Conservation (phyloP, 176 grass and related monocot species). For the Bolboschoenus planiculmis region DNA sequence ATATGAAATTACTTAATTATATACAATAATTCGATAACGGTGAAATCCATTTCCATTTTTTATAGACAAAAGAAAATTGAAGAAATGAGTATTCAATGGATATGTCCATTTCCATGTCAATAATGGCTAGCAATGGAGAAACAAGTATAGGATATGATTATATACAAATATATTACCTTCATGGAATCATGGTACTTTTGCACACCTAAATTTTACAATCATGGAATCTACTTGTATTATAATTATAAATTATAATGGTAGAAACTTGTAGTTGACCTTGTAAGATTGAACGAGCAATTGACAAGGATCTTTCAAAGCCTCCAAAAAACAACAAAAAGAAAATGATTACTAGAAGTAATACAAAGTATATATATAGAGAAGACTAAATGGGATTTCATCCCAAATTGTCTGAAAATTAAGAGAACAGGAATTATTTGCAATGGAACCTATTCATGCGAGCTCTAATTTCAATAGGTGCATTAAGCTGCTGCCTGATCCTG, state of each 20-base stretch:
- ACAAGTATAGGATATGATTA: no score
- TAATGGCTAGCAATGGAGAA: no score
- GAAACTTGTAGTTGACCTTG: not conserved
- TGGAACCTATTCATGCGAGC: not conserved
- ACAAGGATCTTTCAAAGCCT: not conserved
- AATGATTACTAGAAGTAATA: not conserved
- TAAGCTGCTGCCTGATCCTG: constrained; percentile 1
- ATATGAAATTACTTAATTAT: no score
- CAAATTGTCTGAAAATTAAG: not conserved
- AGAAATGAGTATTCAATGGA: no score
- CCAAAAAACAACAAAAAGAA: not conserved
- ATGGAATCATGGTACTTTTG: not conserved
- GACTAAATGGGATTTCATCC: not conserved
- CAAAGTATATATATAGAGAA: not conserved
- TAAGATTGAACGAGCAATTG: not conserved
- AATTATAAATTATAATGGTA: not conserved
- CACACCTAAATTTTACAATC: not conserved
- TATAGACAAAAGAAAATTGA: no score
- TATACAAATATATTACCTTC: no score
- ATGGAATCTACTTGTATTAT: not conserved
- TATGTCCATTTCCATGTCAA: no score
- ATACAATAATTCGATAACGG: no score
- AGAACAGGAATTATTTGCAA: not conserved
- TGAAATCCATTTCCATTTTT: no score
- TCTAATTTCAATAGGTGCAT: not conserved